A percentile compares a stretch with the other conserved stretches of the same genome.
phyloP scores from a whole-genome alignment of 176 grass and related monocot genomes.

The Hordeum marinum region DNA sequence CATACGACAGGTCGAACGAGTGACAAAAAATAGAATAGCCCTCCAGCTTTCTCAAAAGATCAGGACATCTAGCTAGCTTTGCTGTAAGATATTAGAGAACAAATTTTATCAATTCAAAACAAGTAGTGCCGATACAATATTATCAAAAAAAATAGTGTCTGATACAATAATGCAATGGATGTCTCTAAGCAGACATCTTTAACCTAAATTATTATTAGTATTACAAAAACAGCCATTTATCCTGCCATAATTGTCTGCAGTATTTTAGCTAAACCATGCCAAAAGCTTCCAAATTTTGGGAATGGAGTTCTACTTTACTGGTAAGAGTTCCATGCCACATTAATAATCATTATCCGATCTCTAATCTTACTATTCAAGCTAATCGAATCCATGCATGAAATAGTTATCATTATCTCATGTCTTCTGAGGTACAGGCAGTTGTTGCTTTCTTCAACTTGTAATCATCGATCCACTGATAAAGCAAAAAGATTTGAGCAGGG shows the following conservation, averaged over 20 bases:
- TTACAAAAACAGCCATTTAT: neutral
- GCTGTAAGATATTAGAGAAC: too few relatives aligned
- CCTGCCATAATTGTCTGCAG: slow-evolving; percentile 1
- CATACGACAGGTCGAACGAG: too few relatives aligned
- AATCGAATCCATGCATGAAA: slow-evolving; percentile 25
- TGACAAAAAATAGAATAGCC: too few relatives aligned
- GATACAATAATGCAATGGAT: too few relatives aligned
- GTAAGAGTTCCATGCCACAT: slow-evolving; percentile 4
- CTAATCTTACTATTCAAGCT: slow-evolving; percentile 22
- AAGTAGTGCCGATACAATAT: too few relatives aligned
- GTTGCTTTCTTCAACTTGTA: slow-evolving; percentile 24
- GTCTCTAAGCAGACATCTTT: too few relatives aligned
- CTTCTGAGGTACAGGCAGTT: slow-evolving; percentile 16
- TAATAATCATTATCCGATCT: slow-evolving; percentile 46
- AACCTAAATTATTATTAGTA: too few relatives aligned
- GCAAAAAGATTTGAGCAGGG: slow-evolving; percentile 37
- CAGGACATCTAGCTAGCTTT: too few relatives aligned
- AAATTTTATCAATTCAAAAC: too few relatives aligned
- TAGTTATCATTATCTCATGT: slow-evolving; percentile 42
- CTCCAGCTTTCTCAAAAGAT: too few relatives aligned
- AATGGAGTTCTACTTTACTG: neutral
- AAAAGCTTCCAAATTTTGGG: slow-evolving; percentile 31
- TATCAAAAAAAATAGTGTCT: too few relatives aligned
- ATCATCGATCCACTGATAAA: slow-evolving; percentile 52
- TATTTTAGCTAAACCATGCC: neutral